Conservation (phyloP, 148 eudicot species). For the Diospyros lotus region DNA sequence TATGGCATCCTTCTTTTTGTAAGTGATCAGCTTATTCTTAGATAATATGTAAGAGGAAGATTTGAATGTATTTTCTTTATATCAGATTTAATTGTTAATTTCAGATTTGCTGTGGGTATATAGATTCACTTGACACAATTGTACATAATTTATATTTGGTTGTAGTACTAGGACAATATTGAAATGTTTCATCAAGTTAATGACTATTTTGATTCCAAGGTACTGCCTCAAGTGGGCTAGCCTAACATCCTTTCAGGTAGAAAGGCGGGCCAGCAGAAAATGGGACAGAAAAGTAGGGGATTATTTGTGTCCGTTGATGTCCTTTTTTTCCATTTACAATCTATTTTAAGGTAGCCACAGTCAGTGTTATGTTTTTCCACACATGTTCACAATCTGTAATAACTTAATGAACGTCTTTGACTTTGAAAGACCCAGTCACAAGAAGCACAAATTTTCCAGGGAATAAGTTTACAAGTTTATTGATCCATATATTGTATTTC, state of each 20-base stretch:
- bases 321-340: not conserved
- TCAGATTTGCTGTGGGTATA: not conserved
- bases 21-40: constrained; percentile 31
- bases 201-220: not conserved
- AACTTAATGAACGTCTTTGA: not conserved
- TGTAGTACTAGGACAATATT: not conserved
- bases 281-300: not conserved
- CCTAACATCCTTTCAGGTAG: not conserved
- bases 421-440: not conserved
- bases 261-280: not conserved
- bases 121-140: not conserved
- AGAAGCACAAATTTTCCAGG: not conserved
- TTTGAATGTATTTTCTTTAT: not conserved
- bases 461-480: not conserved
- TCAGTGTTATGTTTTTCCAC: not conserved
- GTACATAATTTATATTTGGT: not conserved
- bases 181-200: not conserved
- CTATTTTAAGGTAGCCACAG: not conserved
- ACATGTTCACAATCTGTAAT: not conserved
- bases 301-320: not conserved
- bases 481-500: not conserved
- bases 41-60: not conserved
- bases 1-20: constrained; percentile 78
- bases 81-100: not conserved
- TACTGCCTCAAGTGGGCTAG: not conserved